Base-by-base conservation (phyloP, 176 grass and related monocot species). In the Rhynchospora breviuscula region DNA sequence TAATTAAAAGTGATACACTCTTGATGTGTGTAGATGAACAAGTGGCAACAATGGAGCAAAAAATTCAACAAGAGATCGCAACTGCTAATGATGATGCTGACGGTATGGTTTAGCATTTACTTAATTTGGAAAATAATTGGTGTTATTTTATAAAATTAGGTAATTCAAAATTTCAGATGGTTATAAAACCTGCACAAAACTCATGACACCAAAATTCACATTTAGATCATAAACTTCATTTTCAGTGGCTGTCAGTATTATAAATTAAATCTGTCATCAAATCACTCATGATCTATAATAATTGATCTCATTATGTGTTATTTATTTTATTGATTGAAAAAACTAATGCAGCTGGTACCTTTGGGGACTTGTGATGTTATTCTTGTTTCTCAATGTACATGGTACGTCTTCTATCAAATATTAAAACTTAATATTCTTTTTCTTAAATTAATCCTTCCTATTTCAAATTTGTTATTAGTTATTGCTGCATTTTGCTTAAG, bases 331-430 rank as follows among this genome's bases (percentile, higher is more conserved):
- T n/a, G n/a, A n/a, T 35, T 35, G 33, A 74, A 71, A 2, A 19
- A 19, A 11, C 46, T 49, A 78, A 63, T 83, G 49, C 88, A 98
- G 96, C n/a, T 98, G 89, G 88, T 93, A 98, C 83, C 91, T 98
- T 48, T 98, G 96, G 96, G 46, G 48, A 29, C 59, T 98, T 90
- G 80, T 98, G 13, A 91, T 98, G 79, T n/a, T 98, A 77, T 93
- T 98, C 60, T 86, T 98, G 78, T 61, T 98, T 15, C 43, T 98
- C 48, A 89, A 95, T 89, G 91, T 98, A 68, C 58, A 91, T 48
- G 95, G 95, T 98, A 91, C 58, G 56, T 21, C 72, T 75, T 51
- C 49, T 2, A 0, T 15, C 54, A 12, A 77, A 77, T 56, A 12
- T 54, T 56, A 8, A 71, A 43, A 71, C 35, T 49, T n/a, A 10